Percentiles rank a stretch among this genome's conserved stretches.
phyloP scores from a whole-genome alignment of 2,329 filamentous ascomycete species.

The Teratosphaeria destructans region DNA sequence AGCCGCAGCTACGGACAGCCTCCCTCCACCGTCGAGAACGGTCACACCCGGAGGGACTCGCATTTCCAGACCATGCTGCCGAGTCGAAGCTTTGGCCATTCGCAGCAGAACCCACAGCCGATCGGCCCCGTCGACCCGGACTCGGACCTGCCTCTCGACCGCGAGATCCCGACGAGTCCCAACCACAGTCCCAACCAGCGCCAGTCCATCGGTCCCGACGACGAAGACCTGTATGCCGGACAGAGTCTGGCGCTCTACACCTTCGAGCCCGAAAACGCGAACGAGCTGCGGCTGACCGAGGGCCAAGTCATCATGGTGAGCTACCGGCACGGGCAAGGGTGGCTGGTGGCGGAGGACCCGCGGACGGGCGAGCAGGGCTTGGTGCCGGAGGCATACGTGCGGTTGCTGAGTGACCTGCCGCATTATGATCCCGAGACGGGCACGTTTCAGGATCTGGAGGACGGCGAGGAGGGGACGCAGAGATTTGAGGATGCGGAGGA shows the following conservation, averaged over 20 bases:
- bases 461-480: neutral
- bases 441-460: conserved; percentile 46
- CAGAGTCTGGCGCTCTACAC: conserved; percentile 93
- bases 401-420: conserved; percentile 84
- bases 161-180: conserved; percentile 9
- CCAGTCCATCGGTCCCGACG: conserved; percentile 46
- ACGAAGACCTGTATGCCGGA: conserved; percentile 92
- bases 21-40: conserved; percentile 9
- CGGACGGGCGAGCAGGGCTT: conserved; percentile 88
- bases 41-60: conserved; percentile 35
- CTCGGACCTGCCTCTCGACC: conserved; percentile 21
- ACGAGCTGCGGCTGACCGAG: conserved; percentile 83
- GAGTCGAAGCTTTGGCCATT: conserved; percentile 15
- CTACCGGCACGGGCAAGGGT: conserved; percentile 91
- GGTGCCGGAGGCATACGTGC: conserved; percentile 93
- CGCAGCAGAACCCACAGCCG: conserved; percentile 2
- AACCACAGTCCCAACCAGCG: conserved; percentile 16
- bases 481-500: neutral
- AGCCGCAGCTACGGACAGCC: conserved; percentile 16
- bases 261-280: conserved; percentile 91
- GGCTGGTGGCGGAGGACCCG: conserved; percentile 93
- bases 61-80: conserved; percentile 38
- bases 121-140: conserved; percentile 4
- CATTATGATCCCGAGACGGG: conserved; percentile 75
- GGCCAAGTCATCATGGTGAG: conserved; percentile 95